These are phyloP conservation scores for Mycena vulgaris DNA, from an alignment of 768 basidiomycete genomes.

Conservation along the genomic window DNA sequence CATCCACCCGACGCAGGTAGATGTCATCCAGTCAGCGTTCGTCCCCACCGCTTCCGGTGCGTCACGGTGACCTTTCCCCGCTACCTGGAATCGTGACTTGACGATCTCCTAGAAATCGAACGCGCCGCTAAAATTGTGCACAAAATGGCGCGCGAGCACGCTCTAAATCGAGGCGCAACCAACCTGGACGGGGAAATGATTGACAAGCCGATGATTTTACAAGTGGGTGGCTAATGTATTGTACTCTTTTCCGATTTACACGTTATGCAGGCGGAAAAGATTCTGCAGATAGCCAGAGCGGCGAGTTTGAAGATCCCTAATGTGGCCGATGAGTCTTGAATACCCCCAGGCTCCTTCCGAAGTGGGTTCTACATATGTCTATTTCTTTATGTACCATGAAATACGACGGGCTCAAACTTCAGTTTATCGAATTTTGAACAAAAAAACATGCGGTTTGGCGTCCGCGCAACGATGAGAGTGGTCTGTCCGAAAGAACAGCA, in stretches of 20 bases:
- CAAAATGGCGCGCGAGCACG: conserved; percentile 62
- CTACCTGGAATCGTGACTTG: not conserved
- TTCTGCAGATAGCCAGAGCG: conserved; percentile 58
- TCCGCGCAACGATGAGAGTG: no score
- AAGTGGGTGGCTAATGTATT: conserved; percentile 37
- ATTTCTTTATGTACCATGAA: no score
- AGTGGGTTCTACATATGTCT: no score
- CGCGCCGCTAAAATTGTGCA: conserved; percentile 72
- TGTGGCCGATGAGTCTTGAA: conserved; percentile 7
- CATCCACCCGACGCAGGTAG: conserved; percentile 91
- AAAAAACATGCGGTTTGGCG: no score
- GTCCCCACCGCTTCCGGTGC: conserved; percentile 81
- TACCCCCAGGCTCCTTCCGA: no score
- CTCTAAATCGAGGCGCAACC: conserved; percentile 64
- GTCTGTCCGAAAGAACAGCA: no score
- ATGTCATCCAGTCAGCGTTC: conserved; percentile 83
- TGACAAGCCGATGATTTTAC: conserved; percentile 74
- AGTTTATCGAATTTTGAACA: no score
- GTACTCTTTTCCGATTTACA: not conserved
- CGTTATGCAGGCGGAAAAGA: conserved; percentile 56
- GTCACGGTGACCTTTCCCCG: conserved; percentile 11
- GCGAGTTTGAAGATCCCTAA: conserved; percentile 62
- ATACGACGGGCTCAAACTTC: no score
- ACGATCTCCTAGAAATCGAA: conserved; percentile 63
- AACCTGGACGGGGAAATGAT: conserved; percentile 79